Conservation (phyloP, 805 yeast species). For the Suhomyces sp. region DNA sequence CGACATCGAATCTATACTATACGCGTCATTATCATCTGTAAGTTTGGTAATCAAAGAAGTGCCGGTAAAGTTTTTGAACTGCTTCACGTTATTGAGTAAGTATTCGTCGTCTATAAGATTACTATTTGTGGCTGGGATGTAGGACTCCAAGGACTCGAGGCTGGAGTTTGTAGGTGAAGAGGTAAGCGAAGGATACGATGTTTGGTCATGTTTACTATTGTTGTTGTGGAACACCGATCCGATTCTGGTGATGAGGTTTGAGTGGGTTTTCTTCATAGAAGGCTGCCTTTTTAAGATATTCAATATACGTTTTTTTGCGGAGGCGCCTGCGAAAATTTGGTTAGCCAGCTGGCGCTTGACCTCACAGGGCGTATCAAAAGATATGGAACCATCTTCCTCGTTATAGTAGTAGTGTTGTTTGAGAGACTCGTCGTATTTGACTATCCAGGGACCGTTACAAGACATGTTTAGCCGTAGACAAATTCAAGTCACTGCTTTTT, state of each 20-base stretch:
- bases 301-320: background rate
- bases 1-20: slow-evolving; percentile 14
- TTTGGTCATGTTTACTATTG: background rate
- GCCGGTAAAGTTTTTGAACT: slow-evolving; percentile 12
- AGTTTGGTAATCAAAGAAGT: slow-evolving; percentile 6
- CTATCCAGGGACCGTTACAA: background rate
- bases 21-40: slow-evolving; percentile 13
- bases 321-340: background rate
- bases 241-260: slow-evolving; percentile 5
- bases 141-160: background rate
- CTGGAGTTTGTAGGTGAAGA: background rate
- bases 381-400: slow-evolving; percentile 8
- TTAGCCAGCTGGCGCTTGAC: slow-evolving; percentile 5
- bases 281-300: background rate
- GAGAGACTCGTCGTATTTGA: slow-evolving; percentile 13
- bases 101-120: slow-evolving; percentile 25
- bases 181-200: background rate
- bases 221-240: slow-evolving; percentile 10
- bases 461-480: background rate
- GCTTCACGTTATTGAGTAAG: slow-evolving; percentile 17
- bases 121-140: background rate
- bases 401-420: slow-evolving; percentile 14
- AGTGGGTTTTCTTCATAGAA: background rate
- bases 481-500: background rate
- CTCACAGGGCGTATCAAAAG: slow-evolving; percentile 16